Base-by-base conservation (phyloP, 2,329 filamentous ascomycete genomes). In the Epicoccum sorghinum region DNA sequence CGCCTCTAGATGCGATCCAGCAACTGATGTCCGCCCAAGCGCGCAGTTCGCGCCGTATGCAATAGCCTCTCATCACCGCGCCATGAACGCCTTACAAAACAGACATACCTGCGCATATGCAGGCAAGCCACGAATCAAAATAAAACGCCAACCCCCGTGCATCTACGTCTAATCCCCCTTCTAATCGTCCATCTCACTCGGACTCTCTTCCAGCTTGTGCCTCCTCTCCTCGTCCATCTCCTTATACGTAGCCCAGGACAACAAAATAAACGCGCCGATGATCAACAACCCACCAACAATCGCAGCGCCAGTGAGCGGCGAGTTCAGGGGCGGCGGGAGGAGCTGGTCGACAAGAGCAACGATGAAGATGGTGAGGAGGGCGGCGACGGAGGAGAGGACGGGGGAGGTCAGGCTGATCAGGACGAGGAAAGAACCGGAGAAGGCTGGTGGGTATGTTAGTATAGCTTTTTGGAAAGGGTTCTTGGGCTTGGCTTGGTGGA, bases 281-380 rank as follows among this genome's bases (percentile, higher is more conserved):
- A 99, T 99, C 66, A 98, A 80, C 25, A 89, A 69, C 0, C 95
- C 93, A n/a, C 95, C 95, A 0, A 86, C 68, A 10, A 98, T 81
- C 3, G 93, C 90, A 0, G 92, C 89, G 4, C 82, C 78, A 46
- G 87, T 89, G 18, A 96, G 80, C 0, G 89, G 85, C 64, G 89
- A 82, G 44, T 93, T 91, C n/a, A 82, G 69, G 2, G 80, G 80
- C 4, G 78, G 78, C 0, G 91, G 96, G 38, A 93, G 80, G 52
- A 93, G 72, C 86, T 95, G 96, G 75, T 99, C 95, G 50, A 90
- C 90, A 27, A 98, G 80, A 0, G 93, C 95, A 6, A 99, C 95
- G 57, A 98, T 86, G 81, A 99, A 98, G 62, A 99, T 99, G 22
- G 95, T 99, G 41, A 99, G 81, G 6, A 99, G 84, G 2, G 93